Conservation (phyloP, 2,329 filamentous ascomycete species). For the Calonectria leucothoes region DNA sequence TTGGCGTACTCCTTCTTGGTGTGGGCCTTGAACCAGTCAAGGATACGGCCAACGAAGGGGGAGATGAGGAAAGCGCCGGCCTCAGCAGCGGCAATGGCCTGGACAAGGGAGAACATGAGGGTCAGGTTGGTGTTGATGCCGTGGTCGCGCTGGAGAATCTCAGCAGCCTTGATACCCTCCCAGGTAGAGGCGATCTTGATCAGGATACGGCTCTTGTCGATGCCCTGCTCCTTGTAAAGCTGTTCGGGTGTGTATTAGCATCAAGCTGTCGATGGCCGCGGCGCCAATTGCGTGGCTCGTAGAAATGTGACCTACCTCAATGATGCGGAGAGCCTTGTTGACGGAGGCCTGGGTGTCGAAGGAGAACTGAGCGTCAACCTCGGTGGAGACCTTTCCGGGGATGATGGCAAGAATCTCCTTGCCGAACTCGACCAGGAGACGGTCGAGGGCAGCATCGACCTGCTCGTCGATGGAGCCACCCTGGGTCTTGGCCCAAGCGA, state of each 20-base stretch:
- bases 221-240: slow-evolving; percentile 94
- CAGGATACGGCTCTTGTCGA: slow-evolving; percentile 92
- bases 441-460: slow-evolving; percentile 91
- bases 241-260: slow-evolving; percentile 49
- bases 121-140: slow-evolving; percentile 99
- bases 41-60: slow-evolving; percentile 98
- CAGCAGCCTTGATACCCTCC: slow-evolving; percentile 99
- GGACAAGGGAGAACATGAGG: slow-evolving; percentile 95
- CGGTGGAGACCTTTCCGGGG: slow-evolving; percentile 97
- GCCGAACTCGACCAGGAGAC: slow-evolving; percentile 96
- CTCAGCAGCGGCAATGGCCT: slow-evolving; percentile 97
- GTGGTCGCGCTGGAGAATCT: slow-evolving; percentile 96
- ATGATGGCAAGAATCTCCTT: slow-evolving; percentile 97
- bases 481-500: slow-evolving; percentile 85
- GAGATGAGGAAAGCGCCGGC: slow-evolving; percentile 97
- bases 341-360: slow-evolving; percentile 95
- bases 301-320: slow-evolving; percentile 73
- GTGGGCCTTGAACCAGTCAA: slow-evolving; percentile 98
- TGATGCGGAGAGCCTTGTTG: slow-evolving; percentile 96
- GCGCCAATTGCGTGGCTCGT: not conserved
- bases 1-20: slow-evolving; percentile 94
- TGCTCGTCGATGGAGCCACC: slow-evolving; percentile 78
- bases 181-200: slow-evolving; percentile 99
- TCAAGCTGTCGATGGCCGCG: not conserved
- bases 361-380: slow-evolving; percentile 96